Base-by-base conservation (phyloP, 202 grass and related monocot genomes). In the Saccharum hybrid region DNA sequence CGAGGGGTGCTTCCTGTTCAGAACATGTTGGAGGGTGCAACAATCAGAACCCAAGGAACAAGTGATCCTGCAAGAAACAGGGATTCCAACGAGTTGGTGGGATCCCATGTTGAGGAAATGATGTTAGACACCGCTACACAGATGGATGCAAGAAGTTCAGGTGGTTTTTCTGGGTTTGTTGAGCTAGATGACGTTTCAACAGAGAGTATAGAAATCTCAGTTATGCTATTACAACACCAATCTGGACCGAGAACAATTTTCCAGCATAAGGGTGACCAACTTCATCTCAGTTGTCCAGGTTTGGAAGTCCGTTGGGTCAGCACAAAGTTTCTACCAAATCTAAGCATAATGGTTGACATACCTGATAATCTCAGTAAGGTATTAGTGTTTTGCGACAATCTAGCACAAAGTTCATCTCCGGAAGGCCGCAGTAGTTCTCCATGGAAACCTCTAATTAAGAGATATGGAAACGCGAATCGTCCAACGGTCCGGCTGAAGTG, bases 371-470 rank as follows among this genome's bases (percentile, higher is more conserved):
- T 98, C 19, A 81, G 68, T 18, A 71, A 91, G 68, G 39, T 93
- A 72, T 74, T 94, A 81, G 83, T 81, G 61, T 79, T 89, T 18
- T 98, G 92, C 43, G 90, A 94, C 78, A 79, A 70, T 52, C 65
- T 90, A 51, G 88, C 89, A 49, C 88, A 82, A 59, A 70, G 70
- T 64, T 72, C 86, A 76, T 93, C 74, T 43, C 79, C 79, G 63
- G 91, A 85, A 66, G 81, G 54, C 40, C 84, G 85, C 63, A 93
- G 88, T 61, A 86, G 64, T 66, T 93, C 92, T 71, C 73, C 91
- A 28, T 97, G 95, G 95, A 94, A 72, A 85, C 23, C 92, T 33
- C 1, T 93, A 67, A 34, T 93, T 40, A 91, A 79, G 83, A 94
- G 86, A 39, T 78, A 87, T 68, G 88, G 85, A 40, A 81, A 85